Evolutionary conservation across 164 flowering plant species (phyloP).

Genomic region (Vitis rotundifolia): DNA sequence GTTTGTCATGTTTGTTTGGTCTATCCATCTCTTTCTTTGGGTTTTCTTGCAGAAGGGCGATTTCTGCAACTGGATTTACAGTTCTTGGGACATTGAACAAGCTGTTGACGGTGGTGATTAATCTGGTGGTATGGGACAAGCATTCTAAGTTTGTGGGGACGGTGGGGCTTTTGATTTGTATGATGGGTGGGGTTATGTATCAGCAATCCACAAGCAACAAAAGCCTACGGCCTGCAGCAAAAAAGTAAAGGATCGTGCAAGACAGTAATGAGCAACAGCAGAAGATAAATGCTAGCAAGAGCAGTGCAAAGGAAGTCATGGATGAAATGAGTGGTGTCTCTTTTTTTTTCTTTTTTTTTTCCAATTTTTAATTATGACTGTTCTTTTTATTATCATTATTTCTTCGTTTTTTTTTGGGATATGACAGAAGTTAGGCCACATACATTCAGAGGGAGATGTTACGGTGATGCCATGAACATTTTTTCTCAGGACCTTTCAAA

Average conservation of each 20-base stretch:
- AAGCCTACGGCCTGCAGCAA: conserved; percentile 33
- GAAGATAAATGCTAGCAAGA: conserved; percentile 12
- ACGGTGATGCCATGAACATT: too few relatives aligned
- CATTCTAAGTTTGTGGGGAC: conserved; percentile 88
- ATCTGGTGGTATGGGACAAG: conserved; percentile 90
- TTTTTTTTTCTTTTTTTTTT: too few relatives aligned
- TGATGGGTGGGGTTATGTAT: conserved; percentile 89
- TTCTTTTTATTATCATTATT: too few relatives aligned
- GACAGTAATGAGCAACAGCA: conserved; percentile 60
- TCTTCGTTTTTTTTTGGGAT: too few relatives aligned
- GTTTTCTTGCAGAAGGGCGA: conserved; percentile 89
- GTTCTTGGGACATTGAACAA: conserved; percentile 96
- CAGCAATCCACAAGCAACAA: conserved; percentile 80
- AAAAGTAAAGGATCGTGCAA: conserved; percentile 34
- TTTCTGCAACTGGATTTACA: conserved; percentile 96
- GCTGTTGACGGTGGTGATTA: conserved; percentile 81
- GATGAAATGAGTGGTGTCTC: neutral
- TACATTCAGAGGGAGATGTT: too few relatives aligned
- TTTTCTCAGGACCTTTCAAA: too few relatives aligned
- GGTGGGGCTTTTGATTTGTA: conserved; percentile 85
- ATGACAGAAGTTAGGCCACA: too few relatives aligned
- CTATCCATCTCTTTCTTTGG: conserved; percentile 93
- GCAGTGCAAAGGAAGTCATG: too few relatives aligned
- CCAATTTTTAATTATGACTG: too few relatives aligned
- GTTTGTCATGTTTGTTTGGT: conserved; percentile 85